Percentiles rank a stretch among this genome's conserved stretches.
Evolutionary conservation across 305 asterid genomes (phyloP).

Genomic region (Fraxinus sp.): DNA sequence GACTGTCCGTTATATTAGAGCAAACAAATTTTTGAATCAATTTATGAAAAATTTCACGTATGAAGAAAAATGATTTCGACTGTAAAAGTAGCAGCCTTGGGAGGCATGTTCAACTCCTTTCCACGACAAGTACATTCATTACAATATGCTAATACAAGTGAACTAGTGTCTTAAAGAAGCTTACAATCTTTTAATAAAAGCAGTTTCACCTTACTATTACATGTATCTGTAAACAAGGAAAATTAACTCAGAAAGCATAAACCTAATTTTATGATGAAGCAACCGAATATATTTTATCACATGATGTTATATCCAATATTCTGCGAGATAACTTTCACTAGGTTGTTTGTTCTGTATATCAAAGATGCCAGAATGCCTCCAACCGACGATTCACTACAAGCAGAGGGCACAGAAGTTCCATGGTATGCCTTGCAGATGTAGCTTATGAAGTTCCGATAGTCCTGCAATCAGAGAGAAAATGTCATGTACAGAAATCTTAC

Average conservation of each 20-base stretch:
- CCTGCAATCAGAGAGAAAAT: slow-evolving; percentile 28
- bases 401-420: slow-evolving; percentile 36
- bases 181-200: neutral
- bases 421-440: slow-evolving; percentile 43
- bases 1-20: neutral
- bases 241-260: neutral
- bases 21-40: neutral
- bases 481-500: neutral
- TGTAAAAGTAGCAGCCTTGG: neutral
- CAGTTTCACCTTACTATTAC: neutral
- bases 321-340: slow-evolving; percentile 23
- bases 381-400: slow-evolving; percentile 30
- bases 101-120: neutral
- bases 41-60: neutral
- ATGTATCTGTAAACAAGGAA: neutral
- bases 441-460: slow-evolving; percentile 32
- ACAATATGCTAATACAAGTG: neutral
- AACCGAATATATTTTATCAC: slow-evolving; percentile 3
- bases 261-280: neutral
- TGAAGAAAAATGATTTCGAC: neutral
- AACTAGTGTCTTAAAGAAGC: neutral
- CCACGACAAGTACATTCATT: neutral
- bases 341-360: slow-evolving; percentile 22
- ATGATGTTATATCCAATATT: slow-evolving; percentile 22
- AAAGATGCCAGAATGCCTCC: slow-evolving; percentile 16